Conservation (phyloP, 441 rosid species). For the Erysimum cheiri region DNA sequence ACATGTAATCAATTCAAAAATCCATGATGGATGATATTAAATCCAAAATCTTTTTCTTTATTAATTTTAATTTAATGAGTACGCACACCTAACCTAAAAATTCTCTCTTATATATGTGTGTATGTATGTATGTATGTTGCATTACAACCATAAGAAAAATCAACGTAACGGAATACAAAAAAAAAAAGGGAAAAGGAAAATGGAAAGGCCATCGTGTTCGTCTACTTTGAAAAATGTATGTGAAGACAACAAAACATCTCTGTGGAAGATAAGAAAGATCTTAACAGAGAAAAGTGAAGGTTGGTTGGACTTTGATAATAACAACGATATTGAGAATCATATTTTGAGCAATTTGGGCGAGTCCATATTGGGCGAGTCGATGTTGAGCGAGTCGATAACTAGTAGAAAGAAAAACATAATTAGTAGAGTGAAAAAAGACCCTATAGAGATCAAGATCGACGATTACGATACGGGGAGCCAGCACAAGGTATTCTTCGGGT, state of each 20-base stretch:
- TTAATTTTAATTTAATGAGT: conserved; percentile 6
- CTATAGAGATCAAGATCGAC: conserved; percentile 27
- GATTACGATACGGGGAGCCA: conserved; percentile 27
- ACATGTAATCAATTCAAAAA: not conserved
- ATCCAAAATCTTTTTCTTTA: not conserved
- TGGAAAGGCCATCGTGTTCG: conserved; percentile 12
- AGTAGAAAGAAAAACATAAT: not conserved
- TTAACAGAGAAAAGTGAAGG: conserved; percentile 24
- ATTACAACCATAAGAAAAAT: conserved; percentile 1
- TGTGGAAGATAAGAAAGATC: conserved; percentile 35
- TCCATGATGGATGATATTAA: not conserved
- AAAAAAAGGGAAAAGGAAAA: conserved; percentile 2
- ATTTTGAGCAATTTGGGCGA: not conserved
- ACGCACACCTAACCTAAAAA: conserved; percentile 8
- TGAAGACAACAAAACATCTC: conserved; percentile 22
- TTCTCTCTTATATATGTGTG: not conserved
- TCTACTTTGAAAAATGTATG: conserved; percentile 7
- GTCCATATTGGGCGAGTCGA: not conserved
- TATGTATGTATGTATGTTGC: not conserved
- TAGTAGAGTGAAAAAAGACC: not conserved
- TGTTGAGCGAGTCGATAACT: not conserved
- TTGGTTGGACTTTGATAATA: conserved; percentile 33
- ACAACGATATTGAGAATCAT: conserved; percentile 8
- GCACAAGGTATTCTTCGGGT: conserved; percentile 16
- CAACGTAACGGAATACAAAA: not conserved